Conservation (phyloP, 805 yeast species). For the Candida easanensis region DNA sequence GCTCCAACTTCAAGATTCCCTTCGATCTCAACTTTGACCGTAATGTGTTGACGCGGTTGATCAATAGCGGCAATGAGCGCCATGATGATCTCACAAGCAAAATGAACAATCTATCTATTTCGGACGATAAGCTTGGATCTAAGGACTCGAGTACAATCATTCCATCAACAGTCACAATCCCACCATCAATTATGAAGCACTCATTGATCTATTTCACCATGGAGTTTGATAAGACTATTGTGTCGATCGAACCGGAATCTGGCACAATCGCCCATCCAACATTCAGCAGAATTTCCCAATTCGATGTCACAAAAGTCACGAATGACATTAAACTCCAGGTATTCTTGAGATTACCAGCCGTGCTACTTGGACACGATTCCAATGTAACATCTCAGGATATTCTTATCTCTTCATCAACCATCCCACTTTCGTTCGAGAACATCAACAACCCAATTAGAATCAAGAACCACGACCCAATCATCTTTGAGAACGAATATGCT, state of each 20-base stretch:
- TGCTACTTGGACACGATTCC: slow-evolving; percentile 39
- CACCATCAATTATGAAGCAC: slow-evolving; percentile 52
- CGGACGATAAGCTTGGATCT: slow-evolving; percentile 25
- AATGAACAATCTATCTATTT: slow-evolving; percentile 16
- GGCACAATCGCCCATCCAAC: slow-evolving; percentile 77
- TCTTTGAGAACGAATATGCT: slow-evolving; percentile 33
- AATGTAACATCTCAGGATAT: slow-evolving; percentile 50
- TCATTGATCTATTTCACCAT: slow-evolving; percentile 81
- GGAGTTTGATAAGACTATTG: slow-evolving; percentile 93
- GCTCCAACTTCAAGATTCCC: slow-evolving; percentile 67
- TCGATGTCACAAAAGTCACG: slow-evolving; percentile 71
- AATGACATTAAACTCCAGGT: slow-evolving; percentile 72
- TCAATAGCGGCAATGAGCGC: slow-evolving; percentile 47
- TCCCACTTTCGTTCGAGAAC: slow-evolving; percentile 54
- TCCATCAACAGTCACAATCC: slow-evolving; percentile 54
- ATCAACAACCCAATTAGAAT: slow-evolving; percentile 52
- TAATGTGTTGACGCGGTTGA: slow-evolving; percentile 60
- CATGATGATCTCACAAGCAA: slow-evolving; percentile 22
- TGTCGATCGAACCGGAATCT: slow-evolving; percentile 80
- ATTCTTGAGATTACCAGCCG: slow-evolving; percentile 73
- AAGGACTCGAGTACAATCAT: slow-evolving; percentile 28
- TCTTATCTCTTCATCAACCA: slow-evolving; percentile 67
- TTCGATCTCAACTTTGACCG: slow-evolving; percentile 64
- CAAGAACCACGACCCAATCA: slow-evolving; percentile 61
- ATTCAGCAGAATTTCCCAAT: slow-evolving; percentile 87